phyloP scores from a whole-genome alignment of 2,329 filamentous ascomycete species.

The Sporothrix inflata region DNA sequence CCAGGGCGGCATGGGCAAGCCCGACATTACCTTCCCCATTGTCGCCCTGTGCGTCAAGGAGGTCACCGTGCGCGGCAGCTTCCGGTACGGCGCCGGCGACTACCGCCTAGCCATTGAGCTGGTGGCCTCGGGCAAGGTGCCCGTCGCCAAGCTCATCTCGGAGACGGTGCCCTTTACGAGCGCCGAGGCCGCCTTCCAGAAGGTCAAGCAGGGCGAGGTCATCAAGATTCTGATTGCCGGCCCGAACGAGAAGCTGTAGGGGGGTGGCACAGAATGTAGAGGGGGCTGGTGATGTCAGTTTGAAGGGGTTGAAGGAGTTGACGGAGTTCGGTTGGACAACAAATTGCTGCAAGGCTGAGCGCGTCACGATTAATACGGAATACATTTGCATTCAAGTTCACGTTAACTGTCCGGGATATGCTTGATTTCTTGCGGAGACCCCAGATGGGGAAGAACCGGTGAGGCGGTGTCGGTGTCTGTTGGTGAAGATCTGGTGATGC shows the following conservation, averaged over 20 bases:
- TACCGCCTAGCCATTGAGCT: constrained; percentile 83
- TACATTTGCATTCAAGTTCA: not conserved
- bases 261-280: too few relatives aligned
- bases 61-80: constrained; percentile 81
- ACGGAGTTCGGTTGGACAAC: not conserved
- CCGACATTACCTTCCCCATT: constrained; percentile 89
- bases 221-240: constrained; percentile 72
- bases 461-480: too few relatives aligned
- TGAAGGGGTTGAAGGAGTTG: not conserved
- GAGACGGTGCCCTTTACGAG: constrained; percentile 76
- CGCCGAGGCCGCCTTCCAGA: constrained; percentile 83
- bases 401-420: too few relatives aligned
- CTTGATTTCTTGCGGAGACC: not conserved
- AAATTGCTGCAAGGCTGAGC: not conserved
- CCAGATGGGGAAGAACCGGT: too few relatives aligned
- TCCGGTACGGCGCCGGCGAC: constrained; percentile 86
- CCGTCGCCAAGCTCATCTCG: constrained; percentile 82
- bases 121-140: constrained; percentile 71
- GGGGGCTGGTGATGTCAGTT: not conserved
- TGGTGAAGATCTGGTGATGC: too few relatives aligned
- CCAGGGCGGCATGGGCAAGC: constrained; percentile 87
- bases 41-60: constrained; percentile 89
- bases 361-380: not conserved
- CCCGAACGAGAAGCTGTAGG: constrained; percentile 60
- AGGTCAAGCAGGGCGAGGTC: constrained; percentile 81